Conservation (phyloP, 345 rosid genomes). For the Brassica incana region DNA sequence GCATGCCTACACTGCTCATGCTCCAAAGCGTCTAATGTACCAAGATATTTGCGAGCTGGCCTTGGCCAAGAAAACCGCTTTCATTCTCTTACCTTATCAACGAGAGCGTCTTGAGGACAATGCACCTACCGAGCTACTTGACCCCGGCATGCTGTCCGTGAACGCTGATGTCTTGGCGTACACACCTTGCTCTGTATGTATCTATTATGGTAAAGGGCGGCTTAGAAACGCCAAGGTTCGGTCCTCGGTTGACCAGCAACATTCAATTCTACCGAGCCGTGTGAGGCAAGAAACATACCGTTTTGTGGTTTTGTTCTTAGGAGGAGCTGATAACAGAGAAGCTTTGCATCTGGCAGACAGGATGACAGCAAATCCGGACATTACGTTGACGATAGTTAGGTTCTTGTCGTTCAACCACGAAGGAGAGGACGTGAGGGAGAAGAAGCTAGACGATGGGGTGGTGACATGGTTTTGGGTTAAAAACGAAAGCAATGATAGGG, state of each 20-base stretch:
- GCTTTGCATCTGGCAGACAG: conserved; percentile 60
- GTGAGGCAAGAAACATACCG: conserved; percentile 25
- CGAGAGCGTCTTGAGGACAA: conserved; percentile 33
- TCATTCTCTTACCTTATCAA: conserved; percentile 65
- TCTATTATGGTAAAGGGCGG: conserved; percentile 55
- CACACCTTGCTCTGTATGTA: conserved; percentile 79
- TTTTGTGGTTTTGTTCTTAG: conserved; percentile 56
- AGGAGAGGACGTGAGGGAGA: conserved; percentile 64
- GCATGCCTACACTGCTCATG: conserved; percentile 48
- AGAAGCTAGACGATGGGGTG: conserved; percentile 72
- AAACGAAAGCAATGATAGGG: conserved; percentile 57
- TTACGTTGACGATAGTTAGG: conserved; percentile 47
- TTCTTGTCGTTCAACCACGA: conserved; percentile 55
- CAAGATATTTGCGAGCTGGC: conserved; percentile 78
- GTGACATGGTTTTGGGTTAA: conserved; percentile 83
- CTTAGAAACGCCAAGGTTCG: conserved; percentile 26
- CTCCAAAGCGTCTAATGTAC: conserved; percentile 64
- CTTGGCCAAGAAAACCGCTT: conserved; percentile 42
- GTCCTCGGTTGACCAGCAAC: conserved; percentile 12
- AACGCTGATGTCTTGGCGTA: conserved; percentile 48
- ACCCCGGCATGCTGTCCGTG: conserved; percentile 35
- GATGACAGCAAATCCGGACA: conserved; percentile 50
- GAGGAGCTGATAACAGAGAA: conserved; percentile 80
- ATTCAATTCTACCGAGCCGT: background rate
- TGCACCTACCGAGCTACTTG: conserved; percentile 37